These are phyloP conservation scores for Microbotryum saponariae DNA, from an alignment of 1,284 basidiomycete species.

Conservation along the genomic window DNA sequence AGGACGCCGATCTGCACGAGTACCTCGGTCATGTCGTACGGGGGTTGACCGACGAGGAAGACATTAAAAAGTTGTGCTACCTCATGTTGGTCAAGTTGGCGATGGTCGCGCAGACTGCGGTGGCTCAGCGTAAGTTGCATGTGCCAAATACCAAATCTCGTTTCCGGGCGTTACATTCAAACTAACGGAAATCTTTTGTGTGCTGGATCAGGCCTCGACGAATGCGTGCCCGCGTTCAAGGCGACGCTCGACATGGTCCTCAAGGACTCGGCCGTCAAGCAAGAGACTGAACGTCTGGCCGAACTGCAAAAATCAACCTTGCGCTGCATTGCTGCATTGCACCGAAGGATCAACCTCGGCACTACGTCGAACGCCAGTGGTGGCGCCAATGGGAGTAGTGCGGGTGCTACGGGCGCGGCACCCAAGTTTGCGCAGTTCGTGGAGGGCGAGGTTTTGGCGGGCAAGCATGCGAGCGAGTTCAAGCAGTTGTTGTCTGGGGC, in stretches of 20 bases:
- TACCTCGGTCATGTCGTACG: slow-evolving; percentile 74
- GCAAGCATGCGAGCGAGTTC: slow-evolving; percentile 15
- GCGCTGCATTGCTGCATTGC: slow-evolving; percentile 30
- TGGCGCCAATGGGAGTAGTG: neutral
- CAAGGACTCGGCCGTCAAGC: slow-evolving; percentile 89
- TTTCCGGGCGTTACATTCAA: neutral
- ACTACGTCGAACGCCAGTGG: too few relatives aligned
- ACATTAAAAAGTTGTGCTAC: slow-evolving; percentile 93
- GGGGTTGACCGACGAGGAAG: slow-evolving; percentile 83
- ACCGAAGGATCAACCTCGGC: slow-evolving; percentile 1
- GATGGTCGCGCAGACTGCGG: slow-evolving; percentile 69
- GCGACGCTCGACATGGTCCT: slow-evolving; percentile 57
- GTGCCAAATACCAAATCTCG: neutral
- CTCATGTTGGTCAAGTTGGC: slow-evolving; percentile 89
- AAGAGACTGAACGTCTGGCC: slow-evolving; percentile 81
- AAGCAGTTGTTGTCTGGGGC: slow-evolving; percentile 3
- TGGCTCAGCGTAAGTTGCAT: slow-evolving; percentile 42
- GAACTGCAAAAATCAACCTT: slow-evolving; percentile 43
- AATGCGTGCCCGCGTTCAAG: slow-evolving; percentile 70
- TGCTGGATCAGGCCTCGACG: slow-evolving; percentile 64
- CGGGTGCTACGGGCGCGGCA: slow-evolving; percentile 9
- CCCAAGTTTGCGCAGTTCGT: slow-evolving; percentile 22
- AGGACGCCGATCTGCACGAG: slow-evolving; percentile 73
- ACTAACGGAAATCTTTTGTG: neutral
- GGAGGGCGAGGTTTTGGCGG: slow-evolving; percentile 8